A percentile compares a stretch with the other conserved stretches of the same genome.
Evolutionary conservation across 73 alveolate species (phyloP).

Genomic region (Durusdinium trenchii): DNA sequence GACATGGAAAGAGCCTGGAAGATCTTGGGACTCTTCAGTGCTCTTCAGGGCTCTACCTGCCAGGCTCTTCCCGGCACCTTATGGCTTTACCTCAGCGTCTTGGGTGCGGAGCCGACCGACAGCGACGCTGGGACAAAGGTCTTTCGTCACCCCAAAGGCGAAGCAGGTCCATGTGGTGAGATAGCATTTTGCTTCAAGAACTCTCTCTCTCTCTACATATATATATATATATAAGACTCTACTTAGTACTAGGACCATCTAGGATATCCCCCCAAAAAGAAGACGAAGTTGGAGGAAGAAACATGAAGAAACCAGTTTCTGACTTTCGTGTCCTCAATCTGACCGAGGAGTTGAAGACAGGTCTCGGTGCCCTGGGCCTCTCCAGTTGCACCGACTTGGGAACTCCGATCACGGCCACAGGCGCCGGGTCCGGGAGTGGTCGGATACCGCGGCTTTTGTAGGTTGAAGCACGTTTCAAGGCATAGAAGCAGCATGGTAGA

Average conservation of each 20-base stretch:
- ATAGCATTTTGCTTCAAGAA: neutral
- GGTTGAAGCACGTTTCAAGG: no score
- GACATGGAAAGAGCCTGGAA: no score
- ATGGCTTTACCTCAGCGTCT: slow-evolving; percentile 42
- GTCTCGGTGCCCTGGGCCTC: slow-evolving; percentile 48
- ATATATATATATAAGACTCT: neutral
- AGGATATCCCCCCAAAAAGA: neutral
- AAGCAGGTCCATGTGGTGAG: neutral
- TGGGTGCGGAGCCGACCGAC: slow-evolving; percentile 43
- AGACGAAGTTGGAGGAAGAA: no score
- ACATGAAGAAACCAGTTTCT: neutral
- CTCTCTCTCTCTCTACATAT: neutral
- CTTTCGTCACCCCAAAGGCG: neutral
- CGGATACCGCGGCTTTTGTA: no score
- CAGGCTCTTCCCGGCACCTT: slow-evolving; percentile 63
- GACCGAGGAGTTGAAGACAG: slow-evolving; percentile 32
- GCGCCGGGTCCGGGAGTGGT: no score
- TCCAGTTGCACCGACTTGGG: slow-evolving; percentile 60
- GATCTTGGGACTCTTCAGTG: no score
- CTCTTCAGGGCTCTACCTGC: neutral
- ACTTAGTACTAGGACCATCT: neutral
- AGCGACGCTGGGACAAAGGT: neutral
- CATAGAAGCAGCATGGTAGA: no score
- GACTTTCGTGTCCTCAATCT: neutral
- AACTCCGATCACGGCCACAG: slow-evolving; percentile 7